Evolutionary conservation across 2,329 filamentous ascomycete genomes (phyloP).

Genomic region (Botrytis pseudocinerea): DNA sequence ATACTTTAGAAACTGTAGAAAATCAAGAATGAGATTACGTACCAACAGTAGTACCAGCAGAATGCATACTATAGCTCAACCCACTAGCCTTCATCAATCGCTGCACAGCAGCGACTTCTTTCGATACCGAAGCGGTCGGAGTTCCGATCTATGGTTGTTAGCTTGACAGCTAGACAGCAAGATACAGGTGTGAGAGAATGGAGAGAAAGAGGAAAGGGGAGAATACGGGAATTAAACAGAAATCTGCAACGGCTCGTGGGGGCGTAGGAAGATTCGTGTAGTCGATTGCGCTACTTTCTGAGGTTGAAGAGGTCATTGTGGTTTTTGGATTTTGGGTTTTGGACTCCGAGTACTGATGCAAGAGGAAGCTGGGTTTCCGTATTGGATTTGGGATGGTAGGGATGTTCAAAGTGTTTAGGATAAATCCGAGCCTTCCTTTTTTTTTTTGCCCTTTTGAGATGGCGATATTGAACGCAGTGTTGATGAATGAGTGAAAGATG

Average conservation of each 20-base stretch:
- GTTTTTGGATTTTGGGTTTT: neutral
- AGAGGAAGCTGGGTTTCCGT: neutral
- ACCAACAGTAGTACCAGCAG: slow-evolving; percentile 91
- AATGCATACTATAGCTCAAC: slow-evolving; percentile 85
- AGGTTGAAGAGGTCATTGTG: neutral
- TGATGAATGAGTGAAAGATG: neutral
- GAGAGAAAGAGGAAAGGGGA: neutral
- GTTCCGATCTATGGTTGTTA: slow-evolving; percentile 69
- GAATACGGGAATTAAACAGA: slow-evolving; percentile 79
- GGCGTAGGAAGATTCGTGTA: slow-evolving; percentile 27
- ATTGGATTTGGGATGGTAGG: neutral
- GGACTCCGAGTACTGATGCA: too few relatives aligned
- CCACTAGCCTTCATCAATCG: slow-evolving; percentile 78
- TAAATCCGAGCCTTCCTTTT: neutral
- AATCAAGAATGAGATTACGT: slow-evolving; percentile 39
- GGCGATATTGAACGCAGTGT: neutral
- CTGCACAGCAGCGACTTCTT: slow-evolving; percentile 87
- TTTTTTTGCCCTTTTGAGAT: neutral
- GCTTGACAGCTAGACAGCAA: neutral
- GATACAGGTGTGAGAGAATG: too few relatives aligned
- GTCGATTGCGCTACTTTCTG: slow-evolving; percentile 23
- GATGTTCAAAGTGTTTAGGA: fast-evolving
- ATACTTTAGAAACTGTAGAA: neutral
- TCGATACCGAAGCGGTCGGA: slow-evolving; percentile 69
- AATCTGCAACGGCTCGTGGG: slow-evolving; percentile 65